phyloP scores from a whole-genome alignment of 805 yeast species.

The Lachancea mirantina region DNA sequence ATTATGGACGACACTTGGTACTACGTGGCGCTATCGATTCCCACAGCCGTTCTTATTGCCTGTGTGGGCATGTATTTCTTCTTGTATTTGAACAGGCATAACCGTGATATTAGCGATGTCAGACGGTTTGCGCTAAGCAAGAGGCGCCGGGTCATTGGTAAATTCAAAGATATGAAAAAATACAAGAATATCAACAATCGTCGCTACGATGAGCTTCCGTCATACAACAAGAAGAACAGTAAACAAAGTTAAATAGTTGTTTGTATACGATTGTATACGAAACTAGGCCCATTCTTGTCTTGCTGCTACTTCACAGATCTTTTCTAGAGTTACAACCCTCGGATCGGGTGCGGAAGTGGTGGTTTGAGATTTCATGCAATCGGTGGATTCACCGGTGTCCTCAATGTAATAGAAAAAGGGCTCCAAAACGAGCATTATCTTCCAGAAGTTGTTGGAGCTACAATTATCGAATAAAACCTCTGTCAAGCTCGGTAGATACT shows the following conservation, averaged over 20 bases:
- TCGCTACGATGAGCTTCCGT: slow-evolving; percentile 37
- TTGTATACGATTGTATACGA: neutral
- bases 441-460: slow-evolving; percentile 27
- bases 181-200: slow-evolving; percentile 31
- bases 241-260: slow-evolving; percentile 18
- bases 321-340: slow-evolving; percentile 31
- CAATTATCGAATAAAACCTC: slow-evolving; percentile 28
- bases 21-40: slow-evolving; percentile 60
- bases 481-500: slow-evolving; percentile 29
- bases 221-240: slow-evolving; percentile 23
- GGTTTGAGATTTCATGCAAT: slow-evolving; percentile 7
- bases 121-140: slow-evolving; percentile 31
- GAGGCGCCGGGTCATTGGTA: slow-evolving; percentile 36
- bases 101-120: slow-evolving; percentile 45
- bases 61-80: slow-evolving; percentile 60
- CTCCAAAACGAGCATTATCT: slow-evolving; percentile 30
- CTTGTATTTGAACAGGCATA: slow-evolving; percentile 46
- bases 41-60: slow-evolving; percentile 54
- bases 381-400: slow-evolving; percentile 27
- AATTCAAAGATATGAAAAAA: slow-evolving; percentile 29
- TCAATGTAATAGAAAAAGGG: slow-evolving; percentile 33
- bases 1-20: slow-evolving; percentile 43
- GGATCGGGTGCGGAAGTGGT: slow-evolving; percentile 28
- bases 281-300: slow-evolving; percentile 31
- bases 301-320: slow-evolving; percentile 32